phyloP scores from a whole-genome alignment of 306 rosid genomes.

The Prunus mume region DNA sequence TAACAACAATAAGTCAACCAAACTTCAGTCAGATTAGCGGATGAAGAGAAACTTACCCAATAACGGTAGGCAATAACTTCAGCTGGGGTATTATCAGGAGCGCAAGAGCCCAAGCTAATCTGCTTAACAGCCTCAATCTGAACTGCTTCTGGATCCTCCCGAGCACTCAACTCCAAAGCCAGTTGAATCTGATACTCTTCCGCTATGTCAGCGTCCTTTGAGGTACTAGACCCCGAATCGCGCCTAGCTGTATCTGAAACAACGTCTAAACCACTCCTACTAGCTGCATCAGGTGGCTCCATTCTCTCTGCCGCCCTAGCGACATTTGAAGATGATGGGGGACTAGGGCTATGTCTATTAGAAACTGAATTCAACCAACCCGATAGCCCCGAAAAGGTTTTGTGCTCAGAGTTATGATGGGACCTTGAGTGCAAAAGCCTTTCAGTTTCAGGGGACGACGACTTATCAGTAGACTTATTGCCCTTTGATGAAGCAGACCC shows the following conservation, averaged over 20 bases:
- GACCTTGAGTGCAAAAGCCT: slow-evolving; percentile 38
- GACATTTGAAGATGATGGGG: slow-evolving; percentile 48
- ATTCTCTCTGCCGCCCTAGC: slow-evolving; percentile 43
- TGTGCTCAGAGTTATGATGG: slow-evolving; percentile 54
- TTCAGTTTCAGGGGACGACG: slow-evolving; percentile 61
- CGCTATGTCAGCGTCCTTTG: slow-evolving; percentile 82
- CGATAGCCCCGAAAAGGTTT: slow-evolving; percentile 65
- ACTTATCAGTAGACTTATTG: slow-evolving; percentile 44
- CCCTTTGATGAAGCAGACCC: slow-evolving; percentile 68
- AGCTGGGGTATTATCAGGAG: slow-evolving; percentile 74
- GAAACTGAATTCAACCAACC: slow-evolving; percentile 74
- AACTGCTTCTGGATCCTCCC: slow-evolving; percentile 98
- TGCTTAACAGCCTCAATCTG: slow-evolving; percentile 98
- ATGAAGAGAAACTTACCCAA: slow-evolving; percentile 70
- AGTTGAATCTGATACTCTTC: slow-evolving; percentile 91
- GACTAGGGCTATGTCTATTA: slow-evolving; percentile 49
- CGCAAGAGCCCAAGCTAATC: slow-evolving; percentile 93
- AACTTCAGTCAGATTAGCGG: slow-evolving; percentile 5
- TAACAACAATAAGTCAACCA: slow-evolving; percentile 3
- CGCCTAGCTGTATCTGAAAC: slow-evolving; percentile 50
- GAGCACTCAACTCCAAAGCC: slow-evolving; percentile 92
- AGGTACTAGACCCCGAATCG: slow-evolving; percentile 63
- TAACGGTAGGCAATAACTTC: slow-evolving; percentile 90
- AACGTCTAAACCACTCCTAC: slow-evolving; percentile 53
- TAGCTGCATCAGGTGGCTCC: slow-evolving; percentile 55